Evolutionary conservation across 805 yeast species (phyloP).

Genomic region (Scheffersomyces coipomensis): DNA sequence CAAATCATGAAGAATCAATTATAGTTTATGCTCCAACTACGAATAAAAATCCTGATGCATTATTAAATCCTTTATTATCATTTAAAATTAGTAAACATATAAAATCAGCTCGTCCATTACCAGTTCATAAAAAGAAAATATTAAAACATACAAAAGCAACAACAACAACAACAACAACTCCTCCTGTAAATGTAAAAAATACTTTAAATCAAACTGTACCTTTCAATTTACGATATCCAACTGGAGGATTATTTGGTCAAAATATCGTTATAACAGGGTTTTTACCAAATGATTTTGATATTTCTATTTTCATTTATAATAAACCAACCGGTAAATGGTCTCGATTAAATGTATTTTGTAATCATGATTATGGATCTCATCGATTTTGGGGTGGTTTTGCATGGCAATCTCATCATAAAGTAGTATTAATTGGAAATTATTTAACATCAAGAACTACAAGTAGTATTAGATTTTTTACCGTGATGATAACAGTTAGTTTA

Average conservation of each 20-base stretch:
- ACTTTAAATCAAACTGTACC: constrained; percentile 34
- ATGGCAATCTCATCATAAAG: constrained; percentile 79
- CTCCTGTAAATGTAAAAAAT: constrained; percentile 4
- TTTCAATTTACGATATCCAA: constrained; percentile 49
- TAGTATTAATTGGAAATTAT: constrained; percentile 56
- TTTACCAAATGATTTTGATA: constrained; percentile 45
- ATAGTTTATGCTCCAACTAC: constrained; percentile 34
- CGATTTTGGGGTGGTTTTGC: constrained; percentile 66
- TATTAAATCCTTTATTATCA: constrained; percentile 29
- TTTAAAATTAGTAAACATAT: constrained; percentile 34
- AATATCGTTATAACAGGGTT: constrained; percentile 64
- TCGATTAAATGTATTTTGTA: constrained; percentile 51
- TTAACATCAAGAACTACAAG: constrained; percentile 46
- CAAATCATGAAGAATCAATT: constrained; percentile 21
- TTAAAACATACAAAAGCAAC: constrained; percentile 2
- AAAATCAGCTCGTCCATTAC: constrained; percentile 28
- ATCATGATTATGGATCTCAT: constrained; percentile 53
- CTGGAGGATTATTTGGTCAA: constrained; percentile 65
- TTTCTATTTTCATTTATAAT: constrained; percentile 50
- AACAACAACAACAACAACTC: constrained; percentile 18
- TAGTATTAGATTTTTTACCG: constrained; percentile 46
- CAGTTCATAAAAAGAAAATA: constrained; percentile 24
- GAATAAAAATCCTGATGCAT: constrained; percentile 4
- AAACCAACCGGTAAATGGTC: constrained; percentile 64
- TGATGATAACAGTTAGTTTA: constrained; percentile 49